Evolutionary conservation across 352 stramenopile species (phyloP).

Genomic region (Globisporangium radiosum): DNA sequence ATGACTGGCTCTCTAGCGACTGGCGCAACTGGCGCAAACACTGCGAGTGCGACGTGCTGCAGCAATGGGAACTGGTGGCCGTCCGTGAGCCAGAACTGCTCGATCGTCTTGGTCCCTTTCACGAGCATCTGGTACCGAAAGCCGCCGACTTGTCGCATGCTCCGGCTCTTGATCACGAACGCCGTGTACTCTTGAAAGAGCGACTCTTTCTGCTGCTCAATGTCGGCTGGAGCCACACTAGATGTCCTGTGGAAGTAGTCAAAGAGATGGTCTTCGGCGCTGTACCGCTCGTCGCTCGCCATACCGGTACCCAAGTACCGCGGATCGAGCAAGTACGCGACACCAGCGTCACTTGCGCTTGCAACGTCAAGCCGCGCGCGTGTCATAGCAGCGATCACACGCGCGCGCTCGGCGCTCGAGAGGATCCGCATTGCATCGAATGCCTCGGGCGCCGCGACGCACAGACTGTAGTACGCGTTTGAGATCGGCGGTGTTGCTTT

Average conservation of each 20-base stretch:
- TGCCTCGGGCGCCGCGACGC: not conserved
- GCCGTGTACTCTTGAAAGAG: constrained; percentile 25
- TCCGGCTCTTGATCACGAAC: constrained; percentile 24
- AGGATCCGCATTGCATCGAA: constrained; percentile 1
- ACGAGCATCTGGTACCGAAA: constrained; percentile 24
- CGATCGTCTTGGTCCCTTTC: constrained; percentile 22
- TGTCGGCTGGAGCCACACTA: not conserved
- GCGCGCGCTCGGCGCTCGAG: not conserved
- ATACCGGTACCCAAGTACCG: constrained; percentile 13
- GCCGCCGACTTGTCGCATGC: constrained; percentile 12
- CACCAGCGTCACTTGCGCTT: constrained; percentile 1
- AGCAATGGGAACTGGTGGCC: constrained; percentile 22
- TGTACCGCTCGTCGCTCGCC: constrained; percentile 21
- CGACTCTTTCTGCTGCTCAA: constrained; percentile 9
- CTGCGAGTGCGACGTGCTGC: constrained; percentile 17
- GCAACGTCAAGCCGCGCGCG: not conserved
- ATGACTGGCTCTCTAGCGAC: too few relatives aligned
- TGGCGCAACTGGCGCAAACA: constrained; percentile 11
- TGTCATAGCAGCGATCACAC: not conserved
- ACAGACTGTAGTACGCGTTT: constrained; percentile 2
- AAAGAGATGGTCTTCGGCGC: constrained; percentile 27
- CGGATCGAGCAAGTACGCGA: constrained; percentile 13
- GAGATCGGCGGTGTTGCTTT: constrained; percentile 1
- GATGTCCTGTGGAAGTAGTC: constrained; percentile 7
- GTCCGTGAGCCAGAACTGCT: constrained; percentile 31